Evolutionary conservation across 177 flowering plant species (phyloP), one percentile per base, ranked within the genome.

Genomic region (Vitis hybrid): DNA sequence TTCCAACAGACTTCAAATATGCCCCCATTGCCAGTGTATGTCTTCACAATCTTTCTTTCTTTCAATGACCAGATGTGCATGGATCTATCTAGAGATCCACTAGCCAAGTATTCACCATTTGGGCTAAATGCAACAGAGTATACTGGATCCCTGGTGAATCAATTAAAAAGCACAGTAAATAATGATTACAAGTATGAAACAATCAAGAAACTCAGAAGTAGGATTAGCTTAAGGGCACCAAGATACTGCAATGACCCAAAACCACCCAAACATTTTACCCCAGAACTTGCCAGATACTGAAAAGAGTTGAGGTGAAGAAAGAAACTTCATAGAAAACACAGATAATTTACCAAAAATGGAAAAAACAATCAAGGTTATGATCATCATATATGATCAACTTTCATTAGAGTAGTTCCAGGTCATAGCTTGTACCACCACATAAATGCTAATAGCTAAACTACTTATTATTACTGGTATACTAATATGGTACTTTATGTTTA

Each of bases 1-100:
- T 91, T 96, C 99, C 99, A 96, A 73, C 98, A 90, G n/a, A 93
- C 98, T 76, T 96, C 98, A 78, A 96, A 96, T 61, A 96, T 92
- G 48, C 98, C 97, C 6, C 99, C 98, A 63, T 77, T 82, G 30
- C 99, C 99, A 2, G 78, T 74, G 81, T 84, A 93, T n/a, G 98
- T 93, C 83, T 84, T 91, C 60, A 96, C 89, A 21, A 96, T 77
- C 88, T 82, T 93, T 49, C 86, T 88, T 66, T 96, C 95, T 81
- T 86, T 90, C 70, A 92, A 72, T 4, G 98, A 93, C 98, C 99
- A 96, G 21, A 96, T 79, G 69, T 88, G 89, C 76, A 96, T 60
- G 76, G 87, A 86, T 84, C 74, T 89, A 74, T 95, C 99, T 69
- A 91, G 79, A 15, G 99, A 95, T 30, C 99, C 98, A 67, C 97